Evolutionary conservation across 768 basidiomycete species (phyloP), one percentile per base, ranked within the genome.

Genomic region (Mycena latifolia): DNA sequence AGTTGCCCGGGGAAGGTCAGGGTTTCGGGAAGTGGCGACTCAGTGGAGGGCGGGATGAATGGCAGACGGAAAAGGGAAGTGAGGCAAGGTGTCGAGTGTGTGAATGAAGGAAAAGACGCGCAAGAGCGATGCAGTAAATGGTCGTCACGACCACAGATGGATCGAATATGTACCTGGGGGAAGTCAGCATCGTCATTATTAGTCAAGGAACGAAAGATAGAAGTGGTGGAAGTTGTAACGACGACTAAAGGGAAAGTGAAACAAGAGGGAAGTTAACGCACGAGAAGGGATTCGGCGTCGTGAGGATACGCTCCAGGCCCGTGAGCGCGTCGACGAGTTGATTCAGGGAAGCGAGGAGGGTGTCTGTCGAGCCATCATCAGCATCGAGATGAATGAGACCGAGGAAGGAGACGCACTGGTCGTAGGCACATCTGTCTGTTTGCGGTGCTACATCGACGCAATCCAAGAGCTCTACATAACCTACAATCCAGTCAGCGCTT

Each of bases 211-310:
- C 47, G 3, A 10, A 18, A 17, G 20, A 24, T n/a, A n/a, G n/a
- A n/a, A n/a, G n/a, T n/a, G n/a, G n/a, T n/a, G n/a, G n/a, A n/a
- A n/a, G n/a, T n/a, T n/a, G n/a, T n/a, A n/a, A n/a, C n/a, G n/a
- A n/a, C n/a, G n/a, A n/a, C n/a, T n/a, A n/a, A n/a, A n/a, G n/a
- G n/a, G n/a, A n/a, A n/a, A n/a, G n/a, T n/a, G n/a, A n/a, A n/a
- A n/a, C n/a, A n/a, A n/a, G n/a, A n/a, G n/a, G n/a, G n/a, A n/a
- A n/a, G n/a, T n/a, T 7, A 5, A 76, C 85, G 45, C 69, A 91
- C 85, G 90, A 92, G 77, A 90, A 92, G 12, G 91, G 92, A 50
- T 92, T 91, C 4, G 91, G 91, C 1, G 90, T 91, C 0, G 90
- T 92, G 6, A 93, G 80, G 66, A 92, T 91, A 45, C 92, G 80